Conservation (phyloP, 306 rosid species). For the Trifolium dubium region DNA sequence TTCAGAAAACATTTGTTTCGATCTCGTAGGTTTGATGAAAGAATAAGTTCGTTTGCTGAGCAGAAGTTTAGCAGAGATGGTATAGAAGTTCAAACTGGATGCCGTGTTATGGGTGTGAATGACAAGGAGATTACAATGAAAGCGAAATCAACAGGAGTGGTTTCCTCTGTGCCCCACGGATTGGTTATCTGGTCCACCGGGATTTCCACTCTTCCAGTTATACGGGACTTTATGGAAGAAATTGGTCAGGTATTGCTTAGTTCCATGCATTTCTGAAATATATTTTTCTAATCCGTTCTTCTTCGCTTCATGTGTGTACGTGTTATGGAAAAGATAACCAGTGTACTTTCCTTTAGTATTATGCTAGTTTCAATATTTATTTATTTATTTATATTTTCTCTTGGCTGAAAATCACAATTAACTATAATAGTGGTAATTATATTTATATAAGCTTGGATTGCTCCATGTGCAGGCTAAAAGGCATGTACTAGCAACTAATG, state of each 20-base stretch:
- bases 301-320: neutral
- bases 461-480: conserved; percentile 65
- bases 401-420: conserved; percentile 1
- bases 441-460: conserved; percentile 28
- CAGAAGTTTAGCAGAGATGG: conserved; percentile 83
- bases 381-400: conserved; percentile 16
- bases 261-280: conserved; percentile 33
- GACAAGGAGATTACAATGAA: conserved; percentile 78
- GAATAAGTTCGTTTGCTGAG: conserved; percentile 94
- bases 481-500: conserved; percentile 74
- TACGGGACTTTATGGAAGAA: conserved; percentile 85
- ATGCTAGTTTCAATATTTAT: neutral
- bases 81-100: conserved; percentile 85
- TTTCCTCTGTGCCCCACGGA: conserved; percentile 80
- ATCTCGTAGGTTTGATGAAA: conserved; percentile 83
- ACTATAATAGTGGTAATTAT: conserved; percentile 20
- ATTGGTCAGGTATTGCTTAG: conserved; percentile 79
- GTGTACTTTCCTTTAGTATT: conserved; percentile 3
- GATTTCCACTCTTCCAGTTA: conserved; percentile 83
- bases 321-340: too few species aligned
- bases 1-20: conserved; percentile 26
- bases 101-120: conserved; percentile 76
- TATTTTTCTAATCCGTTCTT: neutral
- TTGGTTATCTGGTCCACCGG: conserved; percentile 97
- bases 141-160: conserved; percentile 70